Conservation (phyloP, 805 yeast species). For the Metschnikowia noctiluminum region DNA sequence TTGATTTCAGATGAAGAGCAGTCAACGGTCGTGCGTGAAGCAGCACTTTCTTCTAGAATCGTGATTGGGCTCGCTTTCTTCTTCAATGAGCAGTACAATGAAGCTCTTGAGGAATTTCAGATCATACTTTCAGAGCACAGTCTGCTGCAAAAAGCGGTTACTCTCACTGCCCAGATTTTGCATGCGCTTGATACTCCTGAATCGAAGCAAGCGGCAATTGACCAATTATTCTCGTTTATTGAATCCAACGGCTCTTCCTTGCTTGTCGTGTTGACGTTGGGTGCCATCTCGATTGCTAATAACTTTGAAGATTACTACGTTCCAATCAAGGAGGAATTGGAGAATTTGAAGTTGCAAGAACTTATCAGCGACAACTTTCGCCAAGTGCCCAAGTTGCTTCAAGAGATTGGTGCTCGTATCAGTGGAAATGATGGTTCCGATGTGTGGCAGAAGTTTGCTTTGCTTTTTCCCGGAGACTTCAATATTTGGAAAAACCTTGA, state of each 20-base stretch:
- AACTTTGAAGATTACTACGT: slow-evolving; percentile 55
- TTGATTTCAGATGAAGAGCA: slow-evolving; percentile 40
- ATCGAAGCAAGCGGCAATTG: slow-evolving; percentile 77
- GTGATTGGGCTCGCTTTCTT: slow-evolving; percentile 71
- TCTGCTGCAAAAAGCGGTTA: slow-evolving; percentile 63
- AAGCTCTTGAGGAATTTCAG: slow-evolving; percentile 65
- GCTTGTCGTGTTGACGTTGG: slow-evolving; percentile 66
- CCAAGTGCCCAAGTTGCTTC: slow-evolving; percentile 57
- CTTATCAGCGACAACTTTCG: slow-evolving; percentile 49
- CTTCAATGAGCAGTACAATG: slow-evolving; percentile 59
- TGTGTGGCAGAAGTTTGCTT: slow-evolving; percentile 67
- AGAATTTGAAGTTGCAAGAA: slow-evolving; percentile 44
- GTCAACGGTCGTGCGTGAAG: slow-evolving; percentile 23
- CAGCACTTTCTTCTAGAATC: slow-evolving; percentile 55
- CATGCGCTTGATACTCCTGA: slow-evolving; percentile 75
- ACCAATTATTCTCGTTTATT: slow-evolving; percentile 69
- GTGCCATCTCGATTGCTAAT: slow-evolving; percentile 72
- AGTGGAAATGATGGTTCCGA: slow-evolving; percentile 16
- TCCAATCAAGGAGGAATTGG: slow-evolving; percentile 66
- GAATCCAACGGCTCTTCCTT: slow-evolving; percentile 64
- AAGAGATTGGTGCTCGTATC: slow-evolving; percentile 47
- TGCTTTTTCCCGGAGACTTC: slow-evolving; percentile 69
- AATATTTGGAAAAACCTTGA: slow-evolving; percentile 68
- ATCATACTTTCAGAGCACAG: slow-evolving; percentile 51
- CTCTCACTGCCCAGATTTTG: slow-evolving; percentile 73